These are phyloP conservation scores for Penicillium sclerotiorum DNA, from an alignment of 2,329 filamentous ascomycete genomes.

Conservation along the genomic window DNA sequence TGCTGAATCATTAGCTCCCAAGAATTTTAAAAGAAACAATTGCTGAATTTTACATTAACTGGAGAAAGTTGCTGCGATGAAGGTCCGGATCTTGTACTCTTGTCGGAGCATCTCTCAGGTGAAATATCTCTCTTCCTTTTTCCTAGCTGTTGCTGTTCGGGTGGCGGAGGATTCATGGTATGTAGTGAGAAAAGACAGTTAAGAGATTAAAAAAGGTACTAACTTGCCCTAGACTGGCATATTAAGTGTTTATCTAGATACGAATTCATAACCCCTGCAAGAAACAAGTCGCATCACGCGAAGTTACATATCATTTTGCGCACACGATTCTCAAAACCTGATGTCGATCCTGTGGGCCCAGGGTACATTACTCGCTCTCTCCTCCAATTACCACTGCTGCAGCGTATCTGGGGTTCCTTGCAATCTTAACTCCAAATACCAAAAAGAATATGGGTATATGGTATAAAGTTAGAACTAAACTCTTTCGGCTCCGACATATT, in stretches of 20 bases:
- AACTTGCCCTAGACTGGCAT: neutral
- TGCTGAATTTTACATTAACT: neutral
- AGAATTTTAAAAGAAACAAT: neutral
- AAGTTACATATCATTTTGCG: neutral
- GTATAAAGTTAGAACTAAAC: conserved; percentile 1
- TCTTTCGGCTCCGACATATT: neutral
- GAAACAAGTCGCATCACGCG: neutral
- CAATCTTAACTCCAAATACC: neutral
- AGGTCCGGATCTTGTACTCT: neutral
- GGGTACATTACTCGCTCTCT: neutral
- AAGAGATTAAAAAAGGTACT: neutral
- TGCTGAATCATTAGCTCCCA: neutral
- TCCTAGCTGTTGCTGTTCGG: neutral
- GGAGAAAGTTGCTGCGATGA: neutral
- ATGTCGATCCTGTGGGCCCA: neutral
- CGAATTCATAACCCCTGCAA: neutral
- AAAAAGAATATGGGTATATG: neutral
- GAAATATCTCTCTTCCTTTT: neutral
- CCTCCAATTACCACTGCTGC: neutral
- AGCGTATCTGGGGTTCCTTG: neutral
- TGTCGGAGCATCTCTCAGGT: neutral
- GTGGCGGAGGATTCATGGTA: neutral
- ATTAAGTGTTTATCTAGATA: neutral
- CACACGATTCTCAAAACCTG: neutral
- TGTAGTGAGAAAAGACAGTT: neutral